These are phyloP conservation scores for Leavenworthia alabamica DNA, from an alignment of 345 rosid species.

Conservation along the genomic window DNA sequence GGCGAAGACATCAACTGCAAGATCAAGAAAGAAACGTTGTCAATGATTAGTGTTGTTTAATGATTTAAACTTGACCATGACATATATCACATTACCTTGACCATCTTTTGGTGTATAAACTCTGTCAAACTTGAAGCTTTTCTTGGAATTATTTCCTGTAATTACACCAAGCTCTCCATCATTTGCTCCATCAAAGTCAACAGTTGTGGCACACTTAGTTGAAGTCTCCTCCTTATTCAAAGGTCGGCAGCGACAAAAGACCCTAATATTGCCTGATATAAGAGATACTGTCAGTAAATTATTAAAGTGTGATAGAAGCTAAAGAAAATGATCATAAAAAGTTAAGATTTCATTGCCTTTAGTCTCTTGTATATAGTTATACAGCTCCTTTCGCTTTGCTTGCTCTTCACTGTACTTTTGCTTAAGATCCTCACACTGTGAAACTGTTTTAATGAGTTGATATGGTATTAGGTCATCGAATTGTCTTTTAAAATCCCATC, in stretches of 20 bases:
- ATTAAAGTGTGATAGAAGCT: slow-evolving; percentile 1
- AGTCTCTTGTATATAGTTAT: slow-evolving; percentile 83
- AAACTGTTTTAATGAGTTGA: slow-evolving; percentile 44
- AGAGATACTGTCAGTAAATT: slow-evolving; percentile 11
- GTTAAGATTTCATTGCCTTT: slow-evolving; percentile 43
- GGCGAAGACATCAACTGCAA: slow-evolving; percentile 76
- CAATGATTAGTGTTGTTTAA: neutral
- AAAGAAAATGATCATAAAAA: neutral
- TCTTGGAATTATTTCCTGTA: slow-evolving; percentile 53
- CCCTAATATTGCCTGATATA: slow-evolving; percentile 83
- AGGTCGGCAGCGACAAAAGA: slow-evolving; percentile 95
- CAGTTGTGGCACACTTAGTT: slow-evolving; percentile 47
- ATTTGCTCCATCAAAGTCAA: slow-evolving; percentile 76
- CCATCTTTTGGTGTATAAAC: slow-evolving; percentile 79
- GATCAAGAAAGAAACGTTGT: slow-evolving; percentile 8
- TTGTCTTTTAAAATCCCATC: slow-evolving; percentile 2
- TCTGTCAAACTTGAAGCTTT: slow-evolving; percentile 72
- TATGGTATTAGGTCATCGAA: slow-evolving; percentile 15
- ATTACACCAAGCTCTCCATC: slow-evolving; percentile 86
- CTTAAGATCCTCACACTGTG: slow-evolving; percentile 86
- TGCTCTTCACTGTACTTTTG: slow-evolving; percentile 73
- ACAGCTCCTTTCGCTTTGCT: slow-evolving; percentile 80
- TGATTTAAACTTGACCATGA: neutral
- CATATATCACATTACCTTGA: slow-evolving; percentile 56
- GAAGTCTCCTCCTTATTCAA: slow-evolving; percentile 60